phyloP scores from a whole-genome alignment of 352 stramenopile genomes.

The Globisporangium emineosum region DNA sequence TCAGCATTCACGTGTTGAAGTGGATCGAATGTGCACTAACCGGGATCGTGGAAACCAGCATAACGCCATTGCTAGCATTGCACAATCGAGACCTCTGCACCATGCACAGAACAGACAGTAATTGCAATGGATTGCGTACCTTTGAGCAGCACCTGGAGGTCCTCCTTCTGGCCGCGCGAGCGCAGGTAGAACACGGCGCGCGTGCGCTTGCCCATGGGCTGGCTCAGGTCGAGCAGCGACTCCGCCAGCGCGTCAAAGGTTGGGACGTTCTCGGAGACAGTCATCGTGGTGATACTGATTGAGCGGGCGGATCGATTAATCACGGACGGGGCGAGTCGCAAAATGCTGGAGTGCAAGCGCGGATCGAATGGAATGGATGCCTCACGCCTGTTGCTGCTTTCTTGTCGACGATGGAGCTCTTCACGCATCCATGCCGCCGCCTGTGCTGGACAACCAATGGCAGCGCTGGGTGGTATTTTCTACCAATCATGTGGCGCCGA shows the following conservation, averaged over 20 bases:
- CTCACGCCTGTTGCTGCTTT: not conserved
- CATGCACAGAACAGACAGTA: not conserved
- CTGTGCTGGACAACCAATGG: slow-evolving; percentile 23
- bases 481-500: slow-evolving; percentile 19
- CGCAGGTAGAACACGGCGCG: slow-evolving; percentile 91
- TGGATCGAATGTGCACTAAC: not conserved
- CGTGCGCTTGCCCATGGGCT: slow-evolving; percentile 89
- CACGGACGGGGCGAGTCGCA: not conserved
- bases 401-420: slow-evolving; percentile 16
- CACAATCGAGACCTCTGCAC: not conserved
- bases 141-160: slow-evolving; percentile 71
- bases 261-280: slow-evolving; percentile 30
- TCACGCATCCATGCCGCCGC: slow-evolving; percentile 9
- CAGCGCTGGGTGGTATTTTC: slow-evolving; percentile 7
- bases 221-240: slow-evolving; percentile 70
- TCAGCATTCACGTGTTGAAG: not conserved
- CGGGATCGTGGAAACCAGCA: not conserved
- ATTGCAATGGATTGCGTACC: slow-evolving; percentile 14
- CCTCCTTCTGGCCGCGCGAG: slow-evolving; percentile 70
- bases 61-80: not conserved
- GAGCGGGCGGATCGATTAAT: not conserved
- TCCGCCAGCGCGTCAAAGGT: slow-evolving; percentile 57
- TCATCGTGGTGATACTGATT: slow-evolving; percentile 11
- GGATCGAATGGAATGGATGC: slow-evolving; percentile 4
- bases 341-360: not conserved